Evolutionary conservation across 2,329 filamentous ascomycete species (phyloP).

Genomic region (Akanthomyces lecanii): DNA sequence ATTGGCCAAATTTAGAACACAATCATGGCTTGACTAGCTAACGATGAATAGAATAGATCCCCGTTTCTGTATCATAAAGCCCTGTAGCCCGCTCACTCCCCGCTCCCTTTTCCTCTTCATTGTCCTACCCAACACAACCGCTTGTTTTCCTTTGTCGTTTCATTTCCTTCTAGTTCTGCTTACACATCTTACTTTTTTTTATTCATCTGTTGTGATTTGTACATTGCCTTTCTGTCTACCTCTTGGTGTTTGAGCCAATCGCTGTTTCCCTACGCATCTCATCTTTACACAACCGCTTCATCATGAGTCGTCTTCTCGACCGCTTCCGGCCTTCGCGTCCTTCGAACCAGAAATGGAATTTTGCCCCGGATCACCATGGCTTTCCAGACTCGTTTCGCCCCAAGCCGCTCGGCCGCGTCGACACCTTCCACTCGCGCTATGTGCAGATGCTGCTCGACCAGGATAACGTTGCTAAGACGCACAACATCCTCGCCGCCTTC

Average conservation of each 20-base stretch:
- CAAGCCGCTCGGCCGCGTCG: conserved; percentile 20
- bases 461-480: conserved; percentile 40
- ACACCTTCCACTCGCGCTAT: conserved; percentile 35
- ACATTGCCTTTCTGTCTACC: background rate
- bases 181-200: background rate
- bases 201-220: background rate
- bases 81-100: background rate
- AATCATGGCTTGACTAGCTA: background rate
- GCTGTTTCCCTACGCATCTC: background rate
- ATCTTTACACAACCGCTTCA: background rate
- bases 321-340: background rate
- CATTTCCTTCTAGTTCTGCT: background rate
- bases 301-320: conserved; percentile 1
- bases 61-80: background rate
- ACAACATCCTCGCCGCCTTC: conserved; percentile 42
- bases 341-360: conserved; percentile 11
- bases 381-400: conserved; percentile 4
- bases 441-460: conserved; percentile 44
- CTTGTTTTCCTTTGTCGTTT: conserved; percentile 15
- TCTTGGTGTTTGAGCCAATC: background rate
- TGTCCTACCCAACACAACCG: background rate
- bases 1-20: background rate
- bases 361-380: conserved; percentile 1
- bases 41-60: background rate
- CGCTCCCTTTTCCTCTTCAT: background rate